Evolutionary conservation across 169 alveolate species (phyloP).

Genomic region (Plasmodium knowlesi): DNA sequence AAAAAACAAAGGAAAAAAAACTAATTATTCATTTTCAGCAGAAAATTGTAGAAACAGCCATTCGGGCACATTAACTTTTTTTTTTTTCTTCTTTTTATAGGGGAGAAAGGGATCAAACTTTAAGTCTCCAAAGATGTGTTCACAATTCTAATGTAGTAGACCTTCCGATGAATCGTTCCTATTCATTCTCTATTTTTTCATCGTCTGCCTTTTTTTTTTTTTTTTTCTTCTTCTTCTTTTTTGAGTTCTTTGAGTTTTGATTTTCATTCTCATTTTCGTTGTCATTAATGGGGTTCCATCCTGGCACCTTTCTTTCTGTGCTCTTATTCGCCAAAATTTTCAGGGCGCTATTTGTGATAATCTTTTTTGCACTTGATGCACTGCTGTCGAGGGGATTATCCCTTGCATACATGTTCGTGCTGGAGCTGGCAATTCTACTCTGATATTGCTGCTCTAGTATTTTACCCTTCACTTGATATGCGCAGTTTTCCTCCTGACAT

Average conservation of each 20-base stretch:
- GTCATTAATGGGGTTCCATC: conserved; percentile 69
- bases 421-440: conserved; percentile 5
- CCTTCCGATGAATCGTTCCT: not conserved
- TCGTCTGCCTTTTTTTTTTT: not conserved
- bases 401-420: not conserved
- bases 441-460: conserved; percentile 30
- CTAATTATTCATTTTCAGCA: not conserved
- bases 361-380: not conserved
- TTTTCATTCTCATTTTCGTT: not conserved
- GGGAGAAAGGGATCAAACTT: not conserved
- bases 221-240: conserved; percentile 38
- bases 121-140: not conserved
- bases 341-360: not conserved
- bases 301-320: conserved; percentile 50
- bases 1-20: not conserved
- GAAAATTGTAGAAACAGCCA: not conserved
- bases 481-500: conserved; percentile 63
- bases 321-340: conserved; percentile 2
- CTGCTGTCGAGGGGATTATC: not conserved
- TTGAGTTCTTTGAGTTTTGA: conserved; percentile 9
- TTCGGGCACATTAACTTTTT: not conserved
- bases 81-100: not conserved
- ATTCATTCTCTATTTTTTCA: not conserved
- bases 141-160: not conserved
- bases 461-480: conserved; percentile 57